Conservation (phyloP, 2,329 filamentous ascomycete species). For the Aspergillus sergii region DNA sequence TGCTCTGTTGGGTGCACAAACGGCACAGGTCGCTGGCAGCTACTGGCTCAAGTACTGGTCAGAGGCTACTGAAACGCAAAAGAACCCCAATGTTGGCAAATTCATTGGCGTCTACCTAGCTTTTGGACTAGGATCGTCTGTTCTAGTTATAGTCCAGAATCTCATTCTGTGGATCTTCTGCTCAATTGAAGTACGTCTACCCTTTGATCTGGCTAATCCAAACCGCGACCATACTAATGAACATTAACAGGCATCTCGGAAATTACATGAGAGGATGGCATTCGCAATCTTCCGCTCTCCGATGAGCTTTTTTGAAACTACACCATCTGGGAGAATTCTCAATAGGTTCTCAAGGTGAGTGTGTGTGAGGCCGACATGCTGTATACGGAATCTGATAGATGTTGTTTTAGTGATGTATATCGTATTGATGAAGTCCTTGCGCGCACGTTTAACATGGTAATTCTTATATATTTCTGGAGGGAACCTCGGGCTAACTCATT, state of each 20-base stretch:
- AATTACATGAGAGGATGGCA: slow-evolving; percentile 96
- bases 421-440: slow-evolving; percentile 89
- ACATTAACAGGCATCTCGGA: slow-evolving; percentile 72
- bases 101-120: slow-evolving; percentile 96
- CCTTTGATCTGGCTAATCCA: not conserved
- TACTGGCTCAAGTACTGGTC: slow-evolving; percentile 96
- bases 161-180: slow-evolving; percentile 99
- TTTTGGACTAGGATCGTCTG: slow-evolving; percentile 83
- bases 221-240: not conserved
- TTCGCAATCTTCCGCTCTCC: slow-evolving; percentile 95
- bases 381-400: slow-evolving; percentile 3
- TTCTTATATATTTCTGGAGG: not conserved
- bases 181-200: slow-evolving; percentile 79
- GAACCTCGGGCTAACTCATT: slow-evolving; percentile 17
- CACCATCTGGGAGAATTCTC: slow-evolving; percentile 90
- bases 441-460: slow-evolving; percentile 92
- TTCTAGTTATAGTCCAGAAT: slow-evolving; percentile 86
- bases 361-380: not conserved
- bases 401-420: slow-evolving; percentile 53
- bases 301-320: slow-evolving; percentile 99
- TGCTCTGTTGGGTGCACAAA: slow-evolving; percentile 78
- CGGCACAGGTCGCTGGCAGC: slow-evolving; percentile 77
- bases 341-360: slow-evolving; percentile 90
- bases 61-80: slow-evolving; percentile 68
- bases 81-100: slow-evolving; percentile 78